phyloP scores from a whole-genome alignment of 2,329 filamentous ascomycete genomes.

The Arachnopeziza araneosa region DNA sequence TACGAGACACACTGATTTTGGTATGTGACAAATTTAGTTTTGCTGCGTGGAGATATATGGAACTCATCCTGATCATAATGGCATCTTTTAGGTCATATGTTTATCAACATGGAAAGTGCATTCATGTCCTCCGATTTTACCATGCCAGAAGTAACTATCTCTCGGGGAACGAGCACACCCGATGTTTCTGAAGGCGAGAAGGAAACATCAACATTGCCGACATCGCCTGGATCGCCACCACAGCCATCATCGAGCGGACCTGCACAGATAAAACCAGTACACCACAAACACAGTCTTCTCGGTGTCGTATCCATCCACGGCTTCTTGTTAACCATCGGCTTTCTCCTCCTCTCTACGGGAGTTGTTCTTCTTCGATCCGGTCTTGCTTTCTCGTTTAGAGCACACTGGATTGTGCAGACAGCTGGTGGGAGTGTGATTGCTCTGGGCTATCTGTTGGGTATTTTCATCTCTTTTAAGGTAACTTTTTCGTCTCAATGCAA shows the following conservation, averaged over 20 bases:
- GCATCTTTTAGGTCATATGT: not conserved
- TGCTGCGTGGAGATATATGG: no score
- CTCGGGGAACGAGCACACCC: not conserved
- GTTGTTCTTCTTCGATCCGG: constrained; percentile 9
- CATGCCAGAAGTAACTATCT: not conserved
- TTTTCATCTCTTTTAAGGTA: constrained; percentile 7
- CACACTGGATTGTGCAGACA: constrained; percentile 12
- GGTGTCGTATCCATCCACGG: constrained; percentile 10
- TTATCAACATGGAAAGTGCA: constrained; percentile 3
- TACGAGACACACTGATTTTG: constrained; percentile 3
- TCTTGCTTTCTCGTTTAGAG: constrained; percentile 3
- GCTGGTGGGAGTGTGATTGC: constrained; percentile 4
- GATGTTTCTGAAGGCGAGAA: not conserved
- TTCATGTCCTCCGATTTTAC: not conserved
- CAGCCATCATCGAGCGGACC: not conserved
- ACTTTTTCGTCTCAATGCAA: not conserved
- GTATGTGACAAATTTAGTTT: not conserved
- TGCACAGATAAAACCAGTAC: not conserved
- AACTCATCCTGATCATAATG: no score
- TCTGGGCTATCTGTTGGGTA: constrained; percentile 10
- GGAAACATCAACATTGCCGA: not conserved
- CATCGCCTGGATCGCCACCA: not conserved
- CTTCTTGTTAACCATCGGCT: constrained; percentile 4
- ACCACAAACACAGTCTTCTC: constrained; percentile 9
- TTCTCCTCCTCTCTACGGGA: constrained; percentile 8